phyloP scores from a whole-genome alignment of 768 basidiomycete species.

The Daedaleopsis nitida region DNA sequence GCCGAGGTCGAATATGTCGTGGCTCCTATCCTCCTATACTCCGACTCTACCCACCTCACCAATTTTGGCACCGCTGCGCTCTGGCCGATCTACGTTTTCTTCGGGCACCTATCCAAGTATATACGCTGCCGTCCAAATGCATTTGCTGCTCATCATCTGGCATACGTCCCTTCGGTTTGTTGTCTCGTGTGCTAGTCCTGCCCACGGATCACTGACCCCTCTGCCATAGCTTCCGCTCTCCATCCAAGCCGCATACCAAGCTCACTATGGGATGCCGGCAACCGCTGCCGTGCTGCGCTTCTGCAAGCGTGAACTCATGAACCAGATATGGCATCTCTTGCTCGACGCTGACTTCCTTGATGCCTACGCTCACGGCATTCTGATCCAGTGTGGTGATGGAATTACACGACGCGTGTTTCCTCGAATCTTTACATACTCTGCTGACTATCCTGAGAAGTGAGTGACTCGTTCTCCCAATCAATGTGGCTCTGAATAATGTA shows the following conservation, averaged over 20 bases:
- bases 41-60: constrained; percentile 31
- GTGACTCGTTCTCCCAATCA: constrained; percentile 15
- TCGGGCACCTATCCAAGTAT: constrained; percentile 48
- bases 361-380: constrained; percentile 30
- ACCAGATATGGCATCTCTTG: constrained; percentile 29
- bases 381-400: constrained; percentile 31
- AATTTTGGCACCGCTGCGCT: constrained; percentile 28
- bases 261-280: constrained; percentile 14
- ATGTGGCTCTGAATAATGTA: background rate
- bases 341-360: constrained; percentile 26
- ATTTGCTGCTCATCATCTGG: constrained; percentile 40
- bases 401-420: constrained; percentile 27
- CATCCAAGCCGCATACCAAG: constrained; percentile 31
- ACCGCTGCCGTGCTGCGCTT: constrained; percentile 30
- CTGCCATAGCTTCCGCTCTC: constrained; percentile 31
- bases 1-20: constrained; percentile 1
- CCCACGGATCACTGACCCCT: background rate
- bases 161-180: constrained; percentile 44
- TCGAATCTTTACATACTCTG: constrained; percentile 33
- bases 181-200: too few relatives aligned
- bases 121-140: constrained; percentile 30
- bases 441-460: constrained; percentile 41
- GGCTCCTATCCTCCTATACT: constrained; percentile 26
- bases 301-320: constrained; percentile 35
- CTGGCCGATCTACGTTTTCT: constrained; percentile 45